Conservation (phyloP, 2,329 filamentous ascomycete species). For the Sphaerulina populicola region DNA sequence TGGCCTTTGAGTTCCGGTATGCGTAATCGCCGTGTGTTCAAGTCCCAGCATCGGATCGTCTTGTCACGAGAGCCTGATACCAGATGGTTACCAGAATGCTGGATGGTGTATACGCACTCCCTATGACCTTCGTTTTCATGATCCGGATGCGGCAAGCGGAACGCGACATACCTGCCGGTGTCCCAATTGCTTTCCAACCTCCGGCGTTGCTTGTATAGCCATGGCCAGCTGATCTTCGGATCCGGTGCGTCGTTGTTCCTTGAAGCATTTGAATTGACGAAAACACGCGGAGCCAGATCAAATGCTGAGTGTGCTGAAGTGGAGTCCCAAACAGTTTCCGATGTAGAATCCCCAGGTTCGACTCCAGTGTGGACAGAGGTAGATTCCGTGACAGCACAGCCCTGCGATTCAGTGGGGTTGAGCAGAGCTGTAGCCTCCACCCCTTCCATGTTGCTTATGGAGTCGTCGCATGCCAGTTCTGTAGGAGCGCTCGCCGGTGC, state of each 20-base stretch:
- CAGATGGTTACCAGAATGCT: constrained; percentile 75
- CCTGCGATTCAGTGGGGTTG: not conserved
- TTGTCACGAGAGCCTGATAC: constrained; percentile 90
- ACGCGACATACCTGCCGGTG: constrained; percentile 69
- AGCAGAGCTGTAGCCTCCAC: constrained; percentile 11
- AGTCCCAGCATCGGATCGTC: constrained; percentile 81
- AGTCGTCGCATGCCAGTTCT: not conserved
- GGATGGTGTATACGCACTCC: constrained; percentile 92
- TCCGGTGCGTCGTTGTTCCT: constrained; percentile 25
- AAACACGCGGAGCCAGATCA: constrained; percentile 14
- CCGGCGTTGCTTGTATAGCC: constrained; percentile 80
- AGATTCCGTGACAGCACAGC: not conserved
- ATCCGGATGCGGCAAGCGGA: constrained; percentile 79
- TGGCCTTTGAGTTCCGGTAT: constrained; percentile 65
- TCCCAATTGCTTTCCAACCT: constrained; percentile 88
- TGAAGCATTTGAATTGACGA: constrained; percentile 1
- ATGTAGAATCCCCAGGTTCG: not conserved
- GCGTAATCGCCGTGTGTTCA: constrained; percentile 70
- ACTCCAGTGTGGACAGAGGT: not conserved
- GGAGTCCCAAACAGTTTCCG: not conserved
- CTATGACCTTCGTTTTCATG: constrained; percentile 73
- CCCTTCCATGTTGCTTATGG: constrained; percentile 16
- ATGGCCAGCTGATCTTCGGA: constrained; percentile 78
- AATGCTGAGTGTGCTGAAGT: not conserved
- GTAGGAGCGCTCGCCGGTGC: not conserved